These are phyloP conservation scores for Fragaria iinumae DNA, from an alignment of 306 rosid species.

Conservation along the genomic window DNA sequence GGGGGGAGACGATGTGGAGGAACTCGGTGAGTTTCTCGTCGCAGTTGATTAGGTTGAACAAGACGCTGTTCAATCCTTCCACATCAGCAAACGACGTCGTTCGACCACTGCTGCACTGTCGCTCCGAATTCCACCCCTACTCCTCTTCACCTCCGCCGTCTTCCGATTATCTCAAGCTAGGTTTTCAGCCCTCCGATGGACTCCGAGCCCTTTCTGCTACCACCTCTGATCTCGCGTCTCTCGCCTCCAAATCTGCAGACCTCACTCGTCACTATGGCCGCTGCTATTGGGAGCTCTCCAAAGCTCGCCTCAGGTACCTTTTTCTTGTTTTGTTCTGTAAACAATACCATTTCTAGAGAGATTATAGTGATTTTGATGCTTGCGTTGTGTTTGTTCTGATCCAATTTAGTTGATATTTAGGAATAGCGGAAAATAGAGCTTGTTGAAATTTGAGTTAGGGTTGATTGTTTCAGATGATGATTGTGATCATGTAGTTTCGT, in stretches of 20 bases:
- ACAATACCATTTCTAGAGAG: not conserved
- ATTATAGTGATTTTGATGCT: not conserved
- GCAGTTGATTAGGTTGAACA: not conserved
- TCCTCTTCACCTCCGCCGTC: constrained; percentile 18
- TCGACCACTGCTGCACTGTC: constrained; percentile 15
- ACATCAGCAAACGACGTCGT: constrained; percentile 13
- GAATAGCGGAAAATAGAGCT: not conserved
- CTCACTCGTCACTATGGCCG: constrained; percentile 61
- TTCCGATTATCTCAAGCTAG: constrained; percentile 26
- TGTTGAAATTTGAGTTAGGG: not conserved
- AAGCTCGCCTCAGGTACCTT: constrained; percentile 76
- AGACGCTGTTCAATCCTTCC: not conserved
- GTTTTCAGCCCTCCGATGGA: constrained; percentile 30
- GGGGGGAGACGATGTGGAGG: constrained; percentile 31
- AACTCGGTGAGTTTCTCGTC: constrained; percentile 25
- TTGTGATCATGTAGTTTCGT: not conserved
- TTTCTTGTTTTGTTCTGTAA: not conserved
- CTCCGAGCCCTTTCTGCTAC: constrained; percentile 19
- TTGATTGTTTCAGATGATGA: not conserved
- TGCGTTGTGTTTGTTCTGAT: not conserved
- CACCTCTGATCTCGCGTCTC: constrained; percentile 33
- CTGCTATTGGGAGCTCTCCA: constrained; percentile 89
- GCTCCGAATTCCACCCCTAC: constrained; percentile 5
- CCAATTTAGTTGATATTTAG: not conserved
- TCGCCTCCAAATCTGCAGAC: constrained; percentile 33